Evolutionary conservation across 331 rosid genomes (phyloP).

Genomic region (Pyracantha coccinea): DNA sequence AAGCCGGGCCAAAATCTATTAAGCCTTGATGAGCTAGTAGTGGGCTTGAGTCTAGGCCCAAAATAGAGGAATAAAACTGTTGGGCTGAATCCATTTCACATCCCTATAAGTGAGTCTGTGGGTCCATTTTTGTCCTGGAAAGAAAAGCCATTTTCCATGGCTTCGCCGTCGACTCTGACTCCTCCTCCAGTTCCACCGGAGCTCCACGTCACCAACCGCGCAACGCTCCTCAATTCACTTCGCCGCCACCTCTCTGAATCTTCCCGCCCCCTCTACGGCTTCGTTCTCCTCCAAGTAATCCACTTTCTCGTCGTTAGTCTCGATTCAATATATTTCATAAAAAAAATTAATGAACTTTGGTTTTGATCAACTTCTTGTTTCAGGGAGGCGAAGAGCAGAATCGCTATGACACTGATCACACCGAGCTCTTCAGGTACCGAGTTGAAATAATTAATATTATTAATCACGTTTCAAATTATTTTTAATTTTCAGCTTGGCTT

Average conservation of each 20-base stretch:
- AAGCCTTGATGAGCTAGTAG: not conserved
- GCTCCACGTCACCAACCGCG: slow-evolving; percentile 45
- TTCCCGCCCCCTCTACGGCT: slow-evolving; percentile 56
- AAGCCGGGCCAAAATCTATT: not conserved
- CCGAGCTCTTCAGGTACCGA: slow-evolving; percentile 75
- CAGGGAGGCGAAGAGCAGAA: slow-evolving; percentile 83
- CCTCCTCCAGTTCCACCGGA: slow-evolving; percentile 52
- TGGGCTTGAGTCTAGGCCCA: not conserved
- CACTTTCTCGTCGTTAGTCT: not conserved
- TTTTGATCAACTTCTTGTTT: no score
- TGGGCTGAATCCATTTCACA: not conserved
- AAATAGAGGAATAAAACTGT: not conserved
- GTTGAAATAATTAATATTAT: not conserved
- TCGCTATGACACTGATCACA: slow-evolving; percentile 83
- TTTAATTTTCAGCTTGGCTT: not conserved
- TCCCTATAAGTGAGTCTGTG: not conserved
- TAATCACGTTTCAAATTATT: not conserved
- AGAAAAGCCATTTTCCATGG: slow-evolving; percentile 21
- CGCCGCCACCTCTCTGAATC: slow-evolving; percentile 44
- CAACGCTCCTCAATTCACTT: slow-evolving; percentile 46
- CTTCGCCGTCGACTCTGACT: slow-evolving; percentile 28
- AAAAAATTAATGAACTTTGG: not conserved
- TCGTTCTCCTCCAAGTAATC: slow-evolving; percentile 65
- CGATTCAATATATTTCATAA: not conserved
- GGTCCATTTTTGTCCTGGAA: not conserved